These are phyloP conservation scores for Phytophthora crassamura DNA, from an alignment of 352 stramenopile species.

Conservation along the genomic window DNA sequence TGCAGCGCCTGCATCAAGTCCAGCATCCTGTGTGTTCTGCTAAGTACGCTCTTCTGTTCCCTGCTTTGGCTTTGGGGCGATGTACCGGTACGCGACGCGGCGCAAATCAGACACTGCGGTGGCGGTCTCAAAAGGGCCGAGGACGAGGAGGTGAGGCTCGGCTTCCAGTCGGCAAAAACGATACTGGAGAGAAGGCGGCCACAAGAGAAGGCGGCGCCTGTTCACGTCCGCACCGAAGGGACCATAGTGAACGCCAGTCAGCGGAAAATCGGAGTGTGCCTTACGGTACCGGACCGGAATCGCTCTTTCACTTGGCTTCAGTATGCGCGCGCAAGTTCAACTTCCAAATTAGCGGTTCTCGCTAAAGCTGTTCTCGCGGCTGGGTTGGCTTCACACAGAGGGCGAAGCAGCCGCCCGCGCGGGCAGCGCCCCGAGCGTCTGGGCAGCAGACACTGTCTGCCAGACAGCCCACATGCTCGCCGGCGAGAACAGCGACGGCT, in stretches of 20 bases:
- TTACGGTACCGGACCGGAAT: slow-evolving; percentile 10
- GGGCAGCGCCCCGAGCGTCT: too few relatives aligned
- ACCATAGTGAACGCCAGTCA: slow-evolving; percentile 16
- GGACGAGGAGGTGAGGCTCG: not conserved
- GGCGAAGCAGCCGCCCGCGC: too few relatives aligned
- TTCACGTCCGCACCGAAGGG: slow-evolving; percentile 9
- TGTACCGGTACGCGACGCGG: not conserved
- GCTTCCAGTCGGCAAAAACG: too few relatives aligned
- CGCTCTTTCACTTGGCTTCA: slow-evolving; percentile 12
- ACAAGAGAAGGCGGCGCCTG: too few relatives aligned
- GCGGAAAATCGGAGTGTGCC: not conserved
- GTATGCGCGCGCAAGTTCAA: slow-evolving; percentile 32
- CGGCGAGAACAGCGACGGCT: not conserved
- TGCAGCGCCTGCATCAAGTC: slow-evolving; percentile 40
- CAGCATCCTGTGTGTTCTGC: slow-evolving; percentile 25
- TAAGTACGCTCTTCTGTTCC: slow-evolving; percentile 16
- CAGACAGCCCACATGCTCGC: too few relatives aligned
- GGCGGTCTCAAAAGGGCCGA: not conserved
- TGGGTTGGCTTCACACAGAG: too few relatives aligned
- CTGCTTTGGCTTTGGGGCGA: not conserved
- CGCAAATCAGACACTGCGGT: slow-evolving; percentile 31
- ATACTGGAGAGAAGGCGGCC: too few relatives aligned
- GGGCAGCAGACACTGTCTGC: too few relatives aligned
- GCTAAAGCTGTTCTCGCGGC: slow-evolving; percentile 4
- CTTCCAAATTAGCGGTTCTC: slow-evolving; percentile 16